Evolutionary conservation across 306 rosid species (phyloP).

Genomic region (Leucaena leucocephala): DNA sequence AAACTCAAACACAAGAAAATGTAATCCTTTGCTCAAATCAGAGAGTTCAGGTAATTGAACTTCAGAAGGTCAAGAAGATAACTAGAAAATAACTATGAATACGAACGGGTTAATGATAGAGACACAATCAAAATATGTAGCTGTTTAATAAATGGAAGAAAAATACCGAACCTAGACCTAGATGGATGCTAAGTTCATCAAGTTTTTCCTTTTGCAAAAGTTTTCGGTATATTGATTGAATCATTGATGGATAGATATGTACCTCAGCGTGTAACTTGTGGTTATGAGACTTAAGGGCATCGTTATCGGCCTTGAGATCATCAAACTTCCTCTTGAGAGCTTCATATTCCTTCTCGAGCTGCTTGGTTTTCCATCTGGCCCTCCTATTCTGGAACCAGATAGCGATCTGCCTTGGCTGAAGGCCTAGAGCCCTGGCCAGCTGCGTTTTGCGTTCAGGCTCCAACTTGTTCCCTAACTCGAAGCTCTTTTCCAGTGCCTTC

Average conservation of each 20-base stretch:
- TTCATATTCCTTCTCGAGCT: slow-evolving; percentile 83
- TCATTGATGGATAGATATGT: not conserved
- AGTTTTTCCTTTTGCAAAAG: not conserved
- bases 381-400: slow-evolving; percentile 97
- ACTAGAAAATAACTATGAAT: not conserved
- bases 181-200: not conserved
- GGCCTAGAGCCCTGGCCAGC: slow-evolving; percentile 73
- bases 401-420: slow-evolving; percentile 87
- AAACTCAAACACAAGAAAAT: slow-evolving; percentile 9
- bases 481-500: slow-evolving; percentile 89
- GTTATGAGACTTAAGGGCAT: slow-evolving; percentile 70
- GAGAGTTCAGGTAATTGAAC: not conserved
- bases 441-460: slow-evolving; percentile 91
- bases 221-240: not conserved
- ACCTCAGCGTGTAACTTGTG: slow-evolving; percentile 80
- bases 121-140: not conserved
- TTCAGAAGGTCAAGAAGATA: not conserved
- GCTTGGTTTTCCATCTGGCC: slow-evolving; percentile 96
- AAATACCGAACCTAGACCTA: not conserved
- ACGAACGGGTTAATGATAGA: not conserved
- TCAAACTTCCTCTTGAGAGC: slow-evolving; percentile 80
- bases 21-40: not conserved
- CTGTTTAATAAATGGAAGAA: not conserved
- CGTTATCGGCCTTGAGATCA: slow-evolving; percentile 72
- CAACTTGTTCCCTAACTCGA: slow-evolving; percentile 88